These are phyloP conservation scores for Acanthamoeba triangularis DNA, from an alignment of 208 protist species.

Conservation along the genomic window DNA sequence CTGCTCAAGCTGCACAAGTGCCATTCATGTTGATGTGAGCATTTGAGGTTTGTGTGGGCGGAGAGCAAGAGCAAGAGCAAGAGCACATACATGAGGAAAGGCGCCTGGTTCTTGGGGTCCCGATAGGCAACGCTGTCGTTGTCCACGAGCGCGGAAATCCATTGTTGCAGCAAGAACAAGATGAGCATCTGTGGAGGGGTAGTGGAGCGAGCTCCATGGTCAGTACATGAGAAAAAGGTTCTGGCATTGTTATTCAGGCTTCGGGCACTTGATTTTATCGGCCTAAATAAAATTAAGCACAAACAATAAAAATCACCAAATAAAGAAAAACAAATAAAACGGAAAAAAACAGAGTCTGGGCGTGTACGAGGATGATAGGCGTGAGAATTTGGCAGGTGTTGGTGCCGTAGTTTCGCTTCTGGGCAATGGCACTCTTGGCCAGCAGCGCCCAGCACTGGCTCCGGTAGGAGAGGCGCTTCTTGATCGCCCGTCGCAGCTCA, in stretches of 20 bases:
- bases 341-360: background rate
- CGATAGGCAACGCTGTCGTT: background rate
- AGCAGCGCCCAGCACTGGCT: slow-evolving; percentile 67
- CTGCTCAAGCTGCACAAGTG: background rate
- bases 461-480: slow-evolving; percentile 32
- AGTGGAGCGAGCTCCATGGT: background rate
- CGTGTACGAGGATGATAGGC: slow-evolving; percentile 40
- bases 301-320: background rate
- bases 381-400: slow-evolving; percentile 70
- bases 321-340: background rate
- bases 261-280: too few species aligned
- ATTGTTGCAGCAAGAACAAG: slow-evolving; percentile 63
- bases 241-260: too few species aligned
- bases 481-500: background rate
- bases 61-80: background rate
- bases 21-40: background rate
- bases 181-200: slow-evolving; percentile 73
- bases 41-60: too few species aligned
- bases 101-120: background rate
- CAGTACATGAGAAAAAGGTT: background rate
- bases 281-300: background rate
- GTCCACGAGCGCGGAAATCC: background rate
- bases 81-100: slow-evolving; percentile 64
- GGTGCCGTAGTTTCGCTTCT: slow-evolving; percentile 57
- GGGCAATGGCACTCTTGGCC: slow-evolving; percentile 60